These are phyloP conservation scores for Discostella stelligeroides DNA, from an alignment of 108 stramenopile genomes.

Conservation along the genomic window DNA sequence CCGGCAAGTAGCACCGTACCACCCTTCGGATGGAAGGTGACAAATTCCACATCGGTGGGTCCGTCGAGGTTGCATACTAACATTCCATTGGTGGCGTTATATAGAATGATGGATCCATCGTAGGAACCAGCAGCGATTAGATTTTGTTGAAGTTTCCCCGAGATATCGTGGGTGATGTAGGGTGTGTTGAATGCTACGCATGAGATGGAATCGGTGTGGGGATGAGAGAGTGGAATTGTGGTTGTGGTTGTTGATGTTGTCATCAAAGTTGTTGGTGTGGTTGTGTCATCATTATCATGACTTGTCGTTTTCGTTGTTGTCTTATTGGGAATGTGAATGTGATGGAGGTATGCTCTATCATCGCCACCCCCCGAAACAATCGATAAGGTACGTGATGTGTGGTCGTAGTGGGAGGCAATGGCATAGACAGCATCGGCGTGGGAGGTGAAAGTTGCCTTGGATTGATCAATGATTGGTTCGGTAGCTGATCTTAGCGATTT, in stretches of 20 bases:
- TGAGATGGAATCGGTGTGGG: constrained; percentile 89
- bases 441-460: constrained; percentile 49
- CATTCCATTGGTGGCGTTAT: constrained; percentile 64
- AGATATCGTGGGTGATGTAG: constrained; percentile 46
- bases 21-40: constrained; percentile 93
- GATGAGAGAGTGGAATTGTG: constrained; percentile 47
- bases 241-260: background rate
- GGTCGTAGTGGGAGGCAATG: constrained; percentile 61
- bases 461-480: constrained; percentile 44
- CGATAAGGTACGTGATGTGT: constrained; percentile 47
- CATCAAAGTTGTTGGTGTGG: too few species aligned
- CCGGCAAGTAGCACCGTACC: constrained; percentile 90
- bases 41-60: constrained; percentile 95
- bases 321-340: constrained; percentile 19
- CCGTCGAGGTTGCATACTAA: constrained; percentile 83
- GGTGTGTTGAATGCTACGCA: constrained; percentile 82
- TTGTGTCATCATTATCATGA: too few species aligned
- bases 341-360: constrained; percentile 89
- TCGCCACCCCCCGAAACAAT: constrained; percentile 92
- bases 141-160: constrained; percentile 46
- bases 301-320: too few species aligned
- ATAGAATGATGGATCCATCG: constrained; percentile 87
- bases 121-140: constrained; percentile 83
- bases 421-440: constrained; percentile 77
- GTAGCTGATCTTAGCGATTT: constrained; percentile 1